Evolutionary conservation across 148 eudicot species (phyloP).

Genomic region (Chenopodium quinoa): DNA sequence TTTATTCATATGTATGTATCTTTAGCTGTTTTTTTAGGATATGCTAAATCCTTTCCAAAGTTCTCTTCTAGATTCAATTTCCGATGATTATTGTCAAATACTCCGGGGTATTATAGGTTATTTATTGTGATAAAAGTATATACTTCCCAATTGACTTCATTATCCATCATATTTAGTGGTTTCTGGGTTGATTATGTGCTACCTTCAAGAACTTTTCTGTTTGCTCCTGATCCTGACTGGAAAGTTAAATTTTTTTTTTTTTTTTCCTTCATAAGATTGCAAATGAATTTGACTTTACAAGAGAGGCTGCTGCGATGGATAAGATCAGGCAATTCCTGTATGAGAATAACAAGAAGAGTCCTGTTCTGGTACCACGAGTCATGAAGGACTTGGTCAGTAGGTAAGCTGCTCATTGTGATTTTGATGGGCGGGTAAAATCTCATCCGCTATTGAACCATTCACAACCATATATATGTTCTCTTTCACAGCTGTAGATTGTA

Average conservation of each 20-base stretch:
- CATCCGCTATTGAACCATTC: not conserved
- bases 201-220: not conserved
- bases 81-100: not conserved
- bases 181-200: not conserved
- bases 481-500: not conserved
- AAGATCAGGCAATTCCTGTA: slow-evolving; percentile 62
- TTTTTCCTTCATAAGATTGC: slow-evolving; percentile 57
- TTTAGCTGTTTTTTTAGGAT: not conserved
- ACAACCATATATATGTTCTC: not conserved
- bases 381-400: slow-evolving; percentile 63
- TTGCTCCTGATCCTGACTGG: not conserved
- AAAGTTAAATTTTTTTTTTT: slow-evolving; percentile 10
- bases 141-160: not conserved
- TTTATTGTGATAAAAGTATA: not conserved
- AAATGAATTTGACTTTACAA: slow-evolving; percentile 73
- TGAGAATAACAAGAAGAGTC: slow-evolving; percentile 68
- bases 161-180: not conserved
- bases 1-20: not conserved
- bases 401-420: slow-evolving; percentile 35
- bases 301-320: slow-evolving; percentile 93
- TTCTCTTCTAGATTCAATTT: not conserved
- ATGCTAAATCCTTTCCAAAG: not conserved
- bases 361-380: slow-evolving; percentile 75
- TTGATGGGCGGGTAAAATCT: not conserved
- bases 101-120: not conserved